These are phyloP conservation scores for Silene vulgaris DNA, from an alignment of 179 eudicot species.

Conservation along the genomic window DNA sequence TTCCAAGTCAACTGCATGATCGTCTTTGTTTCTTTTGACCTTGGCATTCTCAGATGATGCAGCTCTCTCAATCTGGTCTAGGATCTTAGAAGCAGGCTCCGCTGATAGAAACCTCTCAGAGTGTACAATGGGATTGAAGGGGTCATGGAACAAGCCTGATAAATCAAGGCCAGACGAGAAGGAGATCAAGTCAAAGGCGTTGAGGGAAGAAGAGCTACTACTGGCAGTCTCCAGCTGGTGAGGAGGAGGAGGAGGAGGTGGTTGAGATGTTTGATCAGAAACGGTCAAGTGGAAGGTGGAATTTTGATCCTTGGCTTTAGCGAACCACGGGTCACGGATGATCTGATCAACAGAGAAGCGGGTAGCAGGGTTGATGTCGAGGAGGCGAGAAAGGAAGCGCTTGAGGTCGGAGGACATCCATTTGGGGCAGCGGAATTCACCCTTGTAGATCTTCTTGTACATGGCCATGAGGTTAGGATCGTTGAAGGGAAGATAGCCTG, in stretches of 20 bases:
- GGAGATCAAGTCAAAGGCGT: conserved; percentile 41
- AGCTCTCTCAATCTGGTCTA: conserved; percentile 26
- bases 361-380: conserved; percentile 30
- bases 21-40: conserved; percentile 30
- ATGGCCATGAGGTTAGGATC: conserved; percentile 41
- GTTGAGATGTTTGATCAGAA: not conserved
- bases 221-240: not conserved
- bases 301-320: conserved; percentile 18
- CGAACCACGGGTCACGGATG: conserved; percentile 36
- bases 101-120: conserved; percentile 38
- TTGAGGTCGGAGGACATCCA: conserved; percentile 39
- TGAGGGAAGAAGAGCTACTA: conserved; percentile 16
- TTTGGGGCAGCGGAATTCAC: conserved; percentile 39
- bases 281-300: not conserved
- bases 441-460: conserved; percentile 44
- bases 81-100: conserved; percentile 27
- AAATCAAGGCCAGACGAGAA: conserved; percentile 37
- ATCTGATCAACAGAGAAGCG: conserved; percentile 38
- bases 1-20: conserved; percentile 35
- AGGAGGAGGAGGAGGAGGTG: not conserved
- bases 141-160: conserved; percentile 31
- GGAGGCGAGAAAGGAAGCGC: conserved; percentile 32
- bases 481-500: conserved; percentile 39
- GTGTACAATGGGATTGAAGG: conserved; percentile 30
- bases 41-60: conserved; percentile 21